Conservation (phyloP, 164 flowering plant genomes). For the Protea cynaroides region DNA sequence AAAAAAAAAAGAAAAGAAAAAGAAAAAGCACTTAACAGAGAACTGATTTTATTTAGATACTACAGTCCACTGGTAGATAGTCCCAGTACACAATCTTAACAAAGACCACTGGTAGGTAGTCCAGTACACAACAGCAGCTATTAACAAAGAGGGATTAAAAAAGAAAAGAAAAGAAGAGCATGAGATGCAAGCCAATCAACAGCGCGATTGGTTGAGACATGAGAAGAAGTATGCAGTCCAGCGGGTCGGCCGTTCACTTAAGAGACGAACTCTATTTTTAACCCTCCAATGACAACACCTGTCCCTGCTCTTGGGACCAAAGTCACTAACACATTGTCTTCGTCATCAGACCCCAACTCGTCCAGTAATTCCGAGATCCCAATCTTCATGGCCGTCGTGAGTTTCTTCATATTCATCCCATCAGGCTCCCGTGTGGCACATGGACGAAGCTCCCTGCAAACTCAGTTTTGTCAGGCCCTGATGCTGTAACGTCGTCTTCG, state of each 20-base stretch:
- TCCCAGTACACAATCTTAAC: too few species aligned
- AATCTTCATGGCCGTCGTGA: slow-evolving; percentile 16
- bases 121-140: too few species aligned
- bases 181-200: too few species aligned
- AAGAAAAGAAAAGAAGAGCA: too few species aligned
- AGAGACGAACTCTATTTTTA: slow-evolving; percentile 14
- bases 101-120: too few species aligned
- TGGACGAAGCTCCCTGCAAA: slow-evolving; percentile 33
- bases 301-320: slow-evolving; percentile 10
- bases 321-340: slow-evolving; percentile 14
- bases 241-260: too few species aligned
- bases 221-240: too few species aligned
- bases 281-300: slow-evolving; percentile 7
- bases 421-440: slow-evolving; percentile 21
- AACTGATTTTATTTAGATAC: too few species aligned
- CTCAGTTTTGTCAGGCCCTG: slow-evolving; percentile 15
- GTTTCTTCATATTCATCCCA: slow-evolving; percentile 3
- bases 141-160: too few species aligned
- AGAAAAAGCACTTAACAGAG: too few species aligned
- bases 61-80: too few species aligned
- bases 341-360: slow-evolving; percentile 16
- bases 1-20: too few species aligned
- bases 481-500: slow-evolving; percentile 19
- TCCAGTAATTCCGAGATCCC: slow-evolving; percentile 25
- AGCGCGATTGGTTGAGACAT: not conserved